Evolutionary conservation across 1,284 basidiomycete genomes (phyloP).

Genomic region (Pseudozyma sp.): DNA sequence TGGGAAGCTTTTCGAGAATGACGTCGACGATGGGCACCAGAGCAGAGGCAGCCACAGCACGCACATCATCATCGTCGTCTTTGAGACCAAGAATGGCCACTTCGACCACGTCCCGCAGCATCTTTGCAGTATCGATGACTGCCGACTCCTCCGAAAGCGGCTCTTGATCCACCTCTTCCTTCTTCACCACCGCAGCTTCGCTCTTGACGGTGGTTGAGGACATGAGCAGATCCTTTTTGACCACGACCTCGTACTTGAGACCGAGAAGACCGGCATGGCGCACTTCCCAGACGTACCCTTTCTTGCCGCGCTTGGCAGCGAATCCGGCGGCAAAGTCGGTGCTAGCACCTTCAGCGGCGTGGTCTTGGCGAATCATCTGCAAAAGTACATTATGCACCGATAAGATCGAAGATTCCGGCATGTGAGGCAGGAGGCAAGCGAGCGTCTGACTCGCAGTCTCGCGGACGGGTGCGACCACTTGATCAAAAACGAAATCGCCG

Average conservation of each 20-base stretch:
- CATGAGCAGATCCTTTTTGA: conserved; percentile 82
- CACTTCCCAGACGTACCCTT: conserved; percentile 91
- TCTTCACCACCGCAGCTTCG: conserved; percentile 18
- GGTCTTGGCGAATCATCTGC: conserved; percentile 92
- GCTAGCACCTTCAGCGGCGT: conserved; percentile 50
- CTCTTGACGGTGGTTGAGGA: conserved; percentile 21
- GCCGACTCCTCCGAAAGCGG: not conserved
- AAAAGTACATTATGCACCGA: conserved; percentile 86
- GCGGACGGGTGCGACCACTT: conserved; percentile 95
- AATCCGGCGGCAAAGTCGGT: conserved; percentile 47
- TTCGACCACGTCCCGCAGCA: conserved; percentile 57
- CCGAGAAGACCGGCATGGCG: conserved; percentile 95
- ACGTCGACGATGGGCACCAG: conserved; percentile 85
- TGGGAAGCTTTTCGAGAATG: conserved; percentile 80
- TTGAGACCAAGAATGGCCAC: conserved; percentile 75
- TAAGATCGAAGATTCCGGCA: conserved; percentile 79
- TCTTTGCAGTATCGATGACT: conserved; percentile 28
- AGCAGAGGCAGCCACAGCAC: conserved; percentile 92
- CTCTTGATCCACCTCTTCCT: conserved; percentile 28
- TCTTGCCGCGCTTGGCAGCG: conserved; percentile 70
- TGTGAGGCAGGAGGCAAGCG: conserved; percentile 86
- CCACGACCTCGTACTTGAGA: conserved; percentile 96
- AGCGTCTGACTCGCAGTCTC: conserved; percentile 96
- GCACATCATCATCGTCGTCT: conserved; percentile 95
- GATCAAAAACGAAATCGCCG: conserved; percentile 96